A percentile compares a stretch with the other conserved stretches of the same genome.
Conservation (phyloP, 2,329 filamentous ascomycete species). For the Hymenoscyphus scutula region DNA sequence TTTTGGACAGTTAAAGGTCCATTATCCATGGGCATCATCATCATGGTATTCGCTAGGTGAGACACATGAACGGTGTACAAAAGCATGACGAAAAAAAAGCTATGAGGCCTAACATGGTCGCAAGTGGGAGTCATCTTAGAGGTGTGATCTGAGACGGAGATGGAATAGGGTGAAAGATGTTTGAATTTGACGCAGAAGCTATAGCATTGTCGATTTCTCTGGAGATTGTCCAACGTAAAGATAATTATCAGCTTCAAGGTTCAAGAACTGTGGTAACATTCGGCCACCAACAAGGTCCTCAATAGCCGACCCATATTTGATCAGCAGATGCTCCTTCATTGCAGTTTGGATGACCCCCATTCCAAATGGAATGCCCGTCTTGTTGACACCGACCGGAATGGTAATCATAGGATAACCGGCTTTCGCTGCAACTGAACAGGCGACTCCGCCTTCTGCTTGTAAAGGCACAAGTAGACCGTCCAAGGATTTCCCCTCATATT, state of each 20-base stretch:
- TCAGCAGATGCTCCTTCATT: conserved; percentile 55
- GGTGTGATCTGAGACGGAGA: no score
- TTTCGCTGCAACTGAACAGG: conserved; percentile 69
- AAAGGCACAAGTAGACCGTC: background rate
- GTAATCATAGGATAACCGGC: conserved; percentile 74
- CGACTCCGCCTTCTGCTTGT: conserved; percentile 59
- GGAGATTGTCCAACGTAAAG: background rate
- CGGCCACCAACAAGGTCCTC: conserved; percentile 53
- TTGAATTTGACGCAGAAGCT: no score
- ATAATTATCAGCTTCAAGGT: conserved; percentile 45
- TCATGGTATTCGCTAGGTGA: no score
- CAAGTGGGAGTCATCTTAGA: no score
- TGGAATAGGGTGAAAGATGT: no score
- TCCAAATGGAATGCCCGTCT: conserved; percentile 60
- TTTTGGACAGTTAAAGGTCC: no score
- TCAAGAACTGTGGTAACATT: conserved; percentile 51
- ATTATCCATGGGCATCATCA: no score
- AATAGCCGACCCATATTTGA: conserved; percentile 62
- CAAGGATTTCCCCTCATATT: conserved; percentile 37
- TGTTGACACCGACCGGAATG: conserved; percentile 57
- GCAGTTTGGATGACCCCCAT: conserved; percentile 60
- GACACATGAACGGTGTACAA: no score
- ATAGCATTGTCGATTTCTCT: no score
- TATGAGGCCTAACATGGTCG: no score
- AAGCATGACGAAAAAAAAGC: no score